These are phyloP conservation scores for Colletotrichum viniferum DNA, from an alignment of 2,329 filamentous ascomycete genomes.

Conservation along the genomic window DNA sequence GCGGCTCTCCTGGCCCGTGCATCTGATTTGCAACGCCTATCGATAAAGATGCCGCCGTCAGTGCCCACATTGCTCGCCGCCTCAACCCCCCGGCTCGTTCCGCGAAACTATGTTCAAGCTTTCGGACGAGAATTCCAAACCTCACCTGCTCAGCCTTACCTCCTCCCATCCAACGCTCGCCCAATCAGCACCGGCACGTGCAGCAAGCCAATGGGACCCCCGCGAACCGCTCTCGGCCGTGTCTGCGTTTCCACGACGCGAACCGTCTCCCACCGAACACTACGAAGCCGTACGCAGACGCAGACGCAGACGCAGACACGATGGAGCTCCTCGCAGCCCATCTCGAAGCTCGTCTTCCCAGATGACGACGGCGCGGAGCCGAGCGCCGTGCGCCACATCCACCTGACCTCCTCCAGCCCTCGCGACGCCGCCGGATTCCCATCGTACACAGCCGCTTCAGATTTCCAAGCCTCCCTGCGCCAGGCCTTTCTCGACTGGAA, in stretches of 20 bases:
- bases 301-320: background rate
- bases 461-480: constrained; percentile 31
- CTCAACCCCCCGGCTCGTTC: constrained; percentile 3
- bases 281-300: background rate
- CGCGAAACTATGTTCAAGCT: constrained; percentile 7
- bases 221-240: background rate
- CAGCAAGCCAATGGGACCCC: background rate
- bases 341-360: constrained; percentile 2
- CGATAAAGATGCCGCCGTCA: constrained; percentile 9
- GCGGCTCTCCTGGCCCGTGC: background rate
- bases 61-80: background rate
- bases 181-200: background rate
- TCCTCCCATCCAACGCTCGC: background rate
- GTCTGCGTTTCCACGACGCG: background rate
- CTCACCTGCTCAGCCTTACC: background rate
- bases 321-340: constrained; percentile 1
- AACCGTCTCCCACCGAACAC: background rate
- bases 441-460: constrained; percentile 13
- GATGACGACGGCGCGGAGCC: background rate
- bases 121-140: background rate
- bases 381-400: constrained; percentile 14
- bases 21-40: background rate
- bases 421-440: background rate
- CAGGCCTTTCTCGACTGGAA: constrained; percentile 39
- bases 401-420: background rate